These are phyloP conservation scores for Rubia peregrina DNA, from an alignment of 305 asterid genomes.

Conservation along the genomic window DNA sequence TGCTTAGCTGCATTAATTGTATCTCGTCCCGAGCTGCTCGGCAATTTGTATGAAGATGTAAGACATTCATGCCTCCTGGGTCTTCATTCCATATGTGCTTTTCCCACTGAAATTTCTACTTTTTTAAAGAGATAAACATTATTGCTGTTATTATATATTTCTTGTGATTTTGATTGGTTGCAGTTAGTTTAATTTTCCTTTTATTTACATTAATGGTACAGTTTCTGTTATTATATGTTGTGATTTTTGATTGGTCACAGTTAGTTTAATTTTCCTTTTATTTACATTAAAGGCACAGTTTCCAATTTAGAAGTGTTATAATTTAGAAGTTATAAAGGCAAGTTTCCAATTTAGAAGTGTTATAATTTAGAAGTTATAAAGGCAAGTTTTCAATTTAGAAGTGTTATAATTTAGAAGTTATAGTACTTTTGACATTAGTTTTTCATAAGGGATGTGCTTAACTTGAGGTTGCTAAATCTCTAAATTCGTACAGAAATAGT, in stretches of 20 bases:
- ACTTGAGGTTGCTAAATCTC: not conserved
- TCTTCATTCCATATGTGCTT: not conserved
- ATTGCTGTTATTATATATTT: not conserved
- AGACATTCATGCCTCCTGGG: not conserved
- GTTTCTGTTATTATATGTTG: not conserved
- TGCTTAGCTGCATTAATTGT: constrained; percentile 87
- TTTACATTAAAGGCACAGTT: not conserved
- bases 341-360: no score
- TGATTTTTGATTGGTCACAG: not conserved
- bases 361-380: no score
- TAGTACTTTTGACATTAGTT: not conserved
- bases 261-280: not conserved
- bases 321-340: no score
- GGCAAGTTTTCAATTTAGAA: no score
- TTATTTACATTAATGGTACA: not conserved
- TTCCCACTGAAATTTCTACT: not conserved
- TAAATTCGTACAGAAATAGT: not conserved
- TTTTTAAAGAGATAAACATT: not conserved
- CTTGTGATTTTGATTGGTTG: not conserved
- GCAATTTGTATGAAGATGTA: constrained; percentile 90
- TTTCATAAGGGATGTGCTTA: not conserved
- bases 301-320: no score
- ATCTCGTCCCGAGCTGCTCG: constrained; percentile 97
- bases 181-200: not conserved
- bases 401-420: no score